Percentiles rank a stretch among this genome's conserved stretches.
Conservation (phyloP, 73 alveolate genomes). For the Tetrahymena borealis region DNA sequence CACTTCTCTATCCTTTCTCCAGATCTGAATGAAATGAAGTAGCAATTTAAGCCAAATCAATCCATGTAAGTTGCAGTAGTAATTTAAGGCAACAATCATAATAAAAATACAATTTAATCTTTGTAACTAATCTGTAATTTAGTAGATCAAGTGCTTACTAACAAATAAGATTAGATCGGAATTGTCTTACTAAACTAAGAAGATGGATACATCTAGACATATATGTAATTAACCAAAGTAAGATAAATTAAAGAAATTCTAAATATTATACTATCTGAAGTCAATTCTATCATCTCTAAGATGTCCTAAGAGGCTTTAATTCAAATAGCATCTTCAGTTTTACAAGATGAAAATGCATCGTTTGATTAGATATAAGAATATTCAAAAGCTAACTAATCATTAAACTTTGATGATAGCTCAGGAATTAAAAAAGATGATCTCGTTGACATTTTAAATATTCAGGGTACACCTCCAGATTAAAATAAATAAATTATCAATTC, state of each 20-base stretch:
- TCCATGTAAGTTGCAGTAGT: background rate
- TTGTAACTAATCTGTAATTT: background rate
- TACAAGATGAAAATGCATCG: background rate
- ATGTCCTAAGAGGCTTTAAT: background rate
- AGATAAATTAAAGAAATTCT: background rate
- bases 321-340: background rate
- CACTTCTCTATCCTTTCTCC: background rate
- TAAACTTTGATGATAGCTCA: no score
- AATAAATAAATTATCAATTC: no score
- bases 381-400: no score
- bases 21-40: background rate
- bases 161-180: background rate
- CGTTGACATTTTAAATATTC: no score
- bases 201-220: background rate
- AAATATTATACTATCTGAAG: background rate
- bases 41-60: background rate
- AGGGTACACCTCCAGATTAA: no score
- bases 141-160: background rate
- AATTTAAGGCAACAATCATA: background rate
- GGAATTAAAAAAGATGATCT: no score
- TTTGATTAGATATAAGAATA: background rate
- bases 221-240: background rate
- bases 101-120: background rate
- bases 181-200: background rate
- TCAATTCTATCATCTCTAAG: background rate